These are phyloP conservation scores for Asterochloris erici DNA, from an alignment of 139 green algal genomes.

Conservation along the genomic window DNA sequence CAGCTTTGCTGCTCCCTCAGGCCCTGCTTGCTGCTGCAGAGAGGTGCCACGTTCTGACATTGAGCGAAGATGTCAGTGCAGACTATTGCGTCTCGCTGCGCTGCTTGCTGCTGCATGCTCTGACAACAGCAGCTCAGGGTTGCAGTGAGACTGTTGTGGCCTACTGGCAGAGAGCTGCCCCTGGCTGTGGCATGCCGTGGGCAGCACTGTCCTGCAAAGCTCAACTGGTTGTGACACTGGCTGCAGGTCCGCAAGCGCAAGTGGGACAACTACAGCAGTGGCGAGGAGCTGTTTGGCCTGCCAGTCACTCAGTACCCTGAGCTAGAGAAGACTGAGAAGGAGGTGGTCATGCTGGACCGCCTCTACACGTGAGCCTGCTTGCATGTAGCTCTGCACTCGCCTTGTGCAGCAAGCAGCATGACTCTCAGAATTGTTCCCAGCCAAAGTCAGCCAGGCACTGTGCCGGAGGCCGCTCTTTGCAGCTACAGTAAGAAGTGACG, in stretches of 20 bases:
- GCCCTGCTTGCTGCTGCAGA: background rate
- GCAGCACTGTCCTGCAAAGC: too few species aligned
- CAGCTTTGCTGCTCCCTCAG: background rate
- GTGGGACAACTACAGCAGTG: slow-evolving; percentile 83
- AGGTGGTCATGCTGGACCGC: slow-evolving; percentile 74
- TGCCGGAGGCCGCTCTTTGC: too few species aligned
- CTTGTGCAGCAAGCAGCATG: too few species aligned
- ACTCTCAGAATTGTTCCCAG: too few species aligned
- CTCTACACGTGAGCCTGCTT: slow-evolving; percentile 57
- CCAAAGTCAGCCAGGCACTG: too few species aligned
- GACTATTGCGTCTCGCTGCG: background rate
- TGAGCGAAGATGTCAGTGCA: background rate
- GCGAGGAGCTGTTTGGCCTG: slow-evolving; percentile 93
- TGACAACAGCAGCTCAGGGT: too few species aligned
- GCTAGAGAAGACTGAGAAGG: slow-evolving; percentile 85
- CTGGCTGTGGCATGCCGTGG: too few species aligned
- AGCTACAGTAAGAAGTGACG: too few species aligned
- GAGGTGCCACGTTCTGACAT: background rate
- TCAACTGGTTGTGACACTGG: background rate
- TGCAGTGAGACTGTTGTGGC: too few species aligned
- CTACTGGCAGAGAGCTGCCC: too few species aligned
- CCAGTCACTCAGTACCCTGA: slow-evolving; percentile 82
- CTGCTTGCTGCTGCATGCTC: background rate
- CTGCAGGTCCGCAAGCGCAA: slow-evolving; percentile 83
- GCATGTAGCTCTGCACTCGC: too few species aligned